phyloP scores from a whole-genome alignment of 2,329 filamentous ascomycete genomes.

The Nectriaceae sp. region DNA sequence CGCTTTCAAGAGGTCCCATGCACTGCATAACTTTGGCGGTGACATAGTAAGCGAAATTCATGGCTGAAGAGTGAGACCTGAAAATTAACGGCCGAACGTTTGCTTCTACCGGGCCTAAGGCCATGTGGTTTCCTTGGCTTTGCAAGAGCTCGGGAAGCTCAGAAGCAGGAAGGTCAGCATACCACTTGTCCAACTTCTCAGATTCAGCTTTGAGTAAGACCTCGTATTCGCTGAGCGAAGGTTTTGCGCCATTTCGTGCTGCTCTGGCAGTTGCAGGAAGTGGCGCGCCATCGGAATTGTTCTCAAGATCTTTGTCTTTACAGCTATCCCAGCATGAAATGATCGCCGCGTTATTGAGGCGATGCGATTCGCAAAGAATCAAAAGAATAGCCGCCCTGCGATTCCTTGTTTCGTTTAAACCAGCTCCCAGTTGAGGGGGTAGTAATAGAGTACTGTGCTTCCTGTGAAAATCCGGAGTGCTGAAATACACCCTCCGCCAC shows the following conservation, averaged over 20 bases:
- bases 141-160: slow-evolving; percentile 2
- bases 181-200: slow-evolving; percentile 6
- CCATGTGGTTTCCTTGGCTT: neutral
- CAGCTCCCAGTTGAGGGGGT: neutral
- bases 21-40: slow-evolving; percentile 10
- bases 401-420: neutral
- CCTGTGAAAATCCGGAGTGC: slow-evolving; percentile 15
- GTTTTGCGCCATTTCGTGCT: neutral
- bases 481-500: slow-evolving; percentile 25
- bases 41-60: slow-evolving; percentile 17
- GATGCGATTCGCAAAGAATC: slow-evolving; percentile 12
- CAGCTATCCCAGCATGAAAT: slow-evolving; percentile 2
- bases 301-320: too few species aligned
- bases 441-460: neutral
- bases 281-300: too few species aligned
- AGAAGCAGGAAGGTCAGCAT: neutral
- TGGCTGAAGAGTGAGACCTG: slow-evolving; percentile 5
- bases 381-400: slow-evolving; percentile 2
- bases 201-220: neutral
- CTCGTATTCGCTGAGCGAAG: neutral
- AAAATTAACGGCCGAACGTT: slow-evolving; percentile 4
- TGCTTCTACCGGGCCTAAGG: too few species aligned
- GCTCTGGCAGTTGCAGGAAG: too few species aligned
- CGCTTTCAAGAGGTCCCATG: neutral
- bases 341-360: slow-evolving; percentile 2